Evolutionary conservation across 164 flowering plant species (phyloP), one percentile per base, ranked within the genome.

Genomic region (Brasenia schreberi): DNA sequence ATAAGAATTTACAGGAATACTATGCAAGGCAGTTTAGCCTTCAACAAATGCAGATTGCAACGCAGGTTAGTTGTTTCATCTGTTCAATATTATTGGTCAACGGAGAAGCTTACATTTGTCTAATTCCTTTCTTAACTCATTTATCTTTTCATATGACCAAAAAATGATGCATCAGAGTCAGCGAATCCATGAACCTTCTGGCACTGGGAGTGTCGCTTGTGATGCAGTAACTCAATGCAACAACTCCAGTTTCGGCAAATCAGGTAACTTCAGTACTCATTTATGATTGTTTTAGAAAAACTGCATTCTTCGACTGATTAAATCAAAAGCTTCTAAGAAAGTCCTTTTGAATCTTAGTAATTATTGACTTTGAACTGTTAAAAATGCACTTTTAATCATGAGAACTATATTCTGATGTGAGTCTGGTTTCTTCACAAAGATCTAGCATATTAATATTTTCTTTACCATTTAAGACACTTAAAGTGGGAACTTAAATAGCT

Each of bases 1-100:
- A 71, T 66, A 64, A 80, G 45, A 61, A 69, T 65, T 72, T 78
- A 53, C 63, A 73, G 3, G 81, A 83, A 66, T 77, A 77, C 42
- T 80, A 72, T 67, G 81, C 83, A 7, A 81, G 76, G 23, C 78
- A 73, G 72, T 70, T 83, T 76, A 79, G 81, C 16, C 78, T 83
- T 71, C 85, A 80, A 56, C 74, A 71, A 17, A 64, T 80, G 77
- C 85, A 76, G 69, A 65, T 67, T 23, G 44, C 74, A 33, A 71
- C 82, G 23, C 86, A 83, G 85, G 85, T 81, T 56, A 19, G 43
- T 4, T 5, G 42, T 19, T 27, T 1, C 11, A n/a, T 19, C 11
- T 53, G 49, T 5, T 63, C 33, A 45, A 53, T 64, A 19, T 68
- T 0, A 7, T 5, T 27, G 5, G 43, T 60, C 3, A 23, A 12